Conservation (phyloP, 208 protist genomes). For the Crithidia brevicula region DNA sequence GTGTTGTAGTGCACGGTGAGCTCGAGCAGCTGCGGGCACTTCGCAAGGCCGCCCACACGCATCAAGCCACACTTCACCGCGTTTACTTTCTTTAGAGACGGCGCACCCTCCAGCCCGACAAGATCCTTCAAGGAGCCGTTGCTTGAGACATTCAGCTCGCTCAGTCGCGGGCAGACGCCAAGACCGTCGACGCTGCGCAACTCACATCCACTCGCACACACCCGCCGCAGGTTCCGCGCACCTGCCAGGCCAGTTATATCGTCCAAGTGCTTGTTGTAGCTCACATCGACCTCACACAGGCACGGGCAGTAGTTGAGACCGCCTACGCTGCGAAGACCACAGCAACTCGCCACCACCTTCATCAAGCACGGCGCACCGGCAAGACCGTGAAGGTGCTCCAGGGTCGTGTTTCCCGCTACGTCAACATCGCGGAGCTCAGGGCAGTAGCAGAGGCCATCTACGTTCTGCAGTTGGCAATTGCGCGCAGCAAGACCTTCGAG, state of each 20-base stretch:
- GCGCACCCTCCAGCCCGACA: not conserved
- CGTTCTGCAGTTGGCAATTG: not conserved
- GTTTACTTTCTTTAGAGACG: not conserved
- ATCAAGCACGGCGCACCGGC: not conserved
- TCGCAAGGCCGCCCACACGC: not conserved
- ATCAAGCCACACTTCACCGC: not conserved
- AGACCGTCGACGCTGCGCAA: slow-evolving; percentile 3
- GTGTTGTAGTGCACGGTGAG: slow-evolving; percentile 1
- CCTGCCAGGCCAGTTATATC: not conserved
- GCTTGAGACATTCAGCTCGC: slow-evolving; percentile 4
- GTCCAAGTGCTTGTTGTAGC: slow-evolving; percentile 3
- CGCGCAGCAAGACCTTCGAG: not conserved
- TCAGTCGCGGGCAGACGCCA: not conserved
- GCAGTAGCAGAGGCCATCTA: not conserved
- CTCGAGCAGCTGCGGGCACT: slow-evolving; percentile 1
- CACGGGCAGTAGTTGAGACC: slow-evolving; percentile 5
- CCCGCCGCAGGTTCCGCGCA: not conserved
- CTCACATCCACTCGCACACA: not conserved
- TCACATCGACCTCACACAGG: slow-evolving; percentile 6
- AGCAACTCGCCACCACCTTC: not conserved
- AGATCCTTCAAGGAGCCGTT: slow-evolving; percentile 1
- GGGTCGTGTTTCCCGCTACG: not conserved
- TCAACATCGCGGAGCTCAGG: not conserved
- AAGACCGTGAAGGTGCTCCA: not conserved
- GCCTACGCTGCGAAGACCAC: not conserved